Evolutionary conservation across 352 stramenopile species (phyloP).

Genomic region (Phytopythium sindhum): DNA sequence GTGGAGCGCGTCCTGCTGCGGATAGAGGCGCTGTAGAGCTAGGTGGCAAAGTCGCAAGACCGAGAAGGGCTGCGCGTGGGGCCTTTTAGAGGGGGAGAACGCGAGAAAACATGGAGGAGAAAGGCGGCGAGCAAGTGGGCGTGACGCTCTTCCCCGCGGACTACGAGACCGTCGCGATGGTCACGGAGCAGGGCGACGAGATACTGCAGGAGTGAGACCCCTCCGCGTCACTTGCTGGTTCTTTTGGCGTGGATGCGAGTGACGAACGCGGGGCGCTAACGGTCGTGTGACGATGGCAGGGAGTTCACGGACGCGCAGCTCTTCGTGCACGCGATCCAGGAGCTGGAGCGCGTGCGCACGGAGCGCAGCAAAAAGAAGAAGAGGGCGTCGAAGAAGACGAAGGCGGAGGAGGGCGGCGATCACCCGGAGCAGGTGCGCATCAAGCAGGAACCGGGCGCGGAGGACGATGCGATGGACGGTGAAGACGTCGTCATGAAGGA

Average conservation of each 20-base stretch:
- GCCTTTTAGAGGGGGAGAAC: background rate
- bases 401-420: slow-evolving; percentile 7
- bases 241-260: background rate
- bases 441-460: slow-evolving; percentile 25
- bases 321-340: slow-evolving; percentile 81
- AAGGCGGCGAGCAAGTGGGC: slow-evolving; percentile 41
- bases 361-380: slow-evolving; percentile 72
- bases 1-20: background rate
- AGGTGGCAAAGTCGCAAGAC: background rate
- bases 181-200: slow-evolving; percentile 77
- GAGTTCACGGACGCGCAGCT: slow-evolving; percentile 82
- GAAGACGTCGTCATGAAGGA: slow-evolving; percentile 14
- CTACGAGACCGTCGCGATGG: slow-evolving; percentile 76
- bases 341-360: slow-evolving; percentile 58
- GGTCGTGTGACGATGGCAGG: slow-evolving; percentile 21
- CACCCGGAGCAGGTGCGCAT: slow-evolving; percentile 17
- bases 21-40: background rate
- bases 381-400: slow-evolving; percentile 17
- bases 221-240: background rate
- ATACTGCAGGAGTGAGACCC: slow-evolving; percentile 59
- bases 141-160: slow-evolving; percentile 80
- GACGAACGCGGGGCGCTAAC: slow-evolving; percentile 3
- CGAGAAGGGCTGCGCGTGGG: background rate
- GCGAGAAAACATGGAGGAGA: slow-evolving; percentile 46
- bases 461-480: slow-evolving; percentile 12